phyloP scores from a whole-genome alignment of 2,329 filamentous ascomycete genomes.

The Cryphonectria japonica region DNA sequence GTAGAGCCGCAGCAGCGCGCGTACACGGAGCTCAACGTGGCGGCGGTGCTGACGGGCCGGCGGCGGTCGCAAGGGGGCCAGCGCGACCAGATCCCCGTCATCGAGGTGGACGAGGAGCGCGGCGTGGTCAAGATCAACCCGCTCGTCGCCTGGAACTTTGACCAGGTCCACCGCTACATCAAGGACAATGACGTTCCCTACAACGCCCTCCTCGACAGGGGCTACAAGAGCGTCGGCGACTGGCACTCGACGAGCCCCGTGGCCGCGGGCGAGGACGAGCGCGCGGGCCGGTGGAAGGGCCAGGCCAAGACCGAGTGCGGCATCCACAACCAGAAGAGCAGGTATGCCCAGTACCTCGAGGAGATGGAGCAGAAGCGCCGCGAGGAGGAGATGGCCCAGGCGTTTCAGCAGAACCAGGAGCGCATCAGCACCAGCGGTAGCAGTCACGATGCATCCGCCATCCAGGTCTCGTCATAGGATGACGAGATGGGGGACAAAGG shows the following conservation, averaged over 20 bases:
- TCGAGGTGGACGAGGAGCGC: slow-evolving; percentile 86
- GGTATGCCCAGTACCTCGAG: slow-evolving; percentile 83
- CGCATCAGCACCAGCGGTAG: slow-evolving; percentile 10
- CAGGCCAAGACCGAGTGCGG: slow-evolving; percentile 96
- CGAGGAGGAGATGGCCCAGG: slow-evolving; percentile 30
- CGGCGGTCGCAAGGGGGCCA: slow-evolving; percentile 91
- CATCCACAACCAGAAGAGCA: slow-evolving; percentile 96
- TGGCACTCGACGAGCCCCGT: slow-evolving; percentile 97
- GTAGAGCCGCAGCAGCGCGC: slow-evolving; percentile 94
- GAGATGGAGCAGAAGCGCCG: slow-evolving; percentile 62
- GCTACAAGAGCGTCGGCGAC: slow-evolving; percentile 98
- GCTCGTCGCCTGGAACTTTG: slow-evolving; percentile 90
- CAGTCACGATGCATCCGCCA: slow-evolving; percentile 19
- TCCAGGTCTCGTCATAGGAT: slow-evolving; percentile 27
- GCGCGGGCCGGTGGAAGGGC: slow-evolving; percentile 95
- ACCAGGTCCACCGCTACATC: slow-evolving; percentile 87
- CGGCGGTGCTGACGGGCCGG: slow-evolving; percentile 89
- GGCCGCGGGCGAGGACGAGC: slow-evolving; percentile 89
- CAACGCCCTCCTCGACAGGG: slow-evolving; percentile 85
- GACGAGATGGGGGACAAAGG: not conserved
- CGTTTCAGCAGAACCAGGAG: slow-evolving; percentile 28
- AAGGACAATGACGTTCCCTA: slow-evolving; percentile 87
- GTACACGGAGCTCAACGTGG: slow-evolving; percentile 84
- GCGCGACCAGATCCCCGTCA: slow-evolving; percentile 84
- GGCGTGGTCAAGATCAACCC: slow-evolving; percentile 98